Percentiles rank a stretch among this genome's conserved stretches.
phyloP scores from a whole-genome alignment of 768 basidiomycete species.

The Amanita muscaria region DNA sequence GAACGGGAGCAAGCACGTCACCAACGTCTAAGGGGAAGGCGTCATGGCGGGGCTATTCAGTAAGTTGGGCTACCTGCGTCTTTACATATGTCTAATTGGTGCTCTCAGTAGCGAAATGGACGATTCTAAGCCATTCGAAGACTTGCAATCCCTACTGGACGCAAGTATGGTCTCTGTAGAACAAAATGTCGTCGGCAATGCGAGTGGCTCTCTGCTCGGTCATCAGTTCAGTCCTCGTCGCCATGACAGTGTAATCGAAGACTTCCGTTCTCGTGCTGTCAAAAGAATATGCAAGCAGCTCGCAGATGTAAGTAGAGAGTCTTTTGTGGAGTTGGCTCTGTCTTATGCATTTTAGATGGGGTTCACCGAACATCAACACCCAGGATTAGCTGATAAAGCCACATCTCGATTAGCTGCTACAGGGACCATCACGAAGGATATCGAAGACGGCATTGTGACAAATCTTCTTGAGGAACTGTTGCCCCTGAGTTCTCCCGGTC shows the following conservation, averaged over 20 bases:
- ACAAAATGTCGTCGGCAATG: constrained; percentile 50
- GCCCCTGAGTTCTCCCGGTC: constrained; percentile 23
- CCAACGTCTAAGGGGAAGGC: constrained; percentile 32
- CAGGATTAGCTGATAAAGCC: constrained; percentile 42
- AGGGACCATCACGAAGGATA: constrained; percentile 38
- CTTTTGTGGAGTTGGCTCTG: constrained; percentile 6
- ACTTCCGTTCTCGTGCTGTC: constrained; percentile 31
- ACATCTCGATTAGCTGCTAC: constrained; percentile 37
- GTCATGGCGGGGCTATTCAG: constrained; percentile 15
- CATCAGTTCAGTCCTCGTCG: constrained; percentile 16
- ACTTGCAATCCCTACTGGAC: not conserved
- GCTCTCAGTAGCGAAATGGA: not conserved
- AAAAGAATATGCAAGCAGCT: constrained; percentile 49
- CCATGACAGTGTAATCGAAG: constrained; percentile 20
- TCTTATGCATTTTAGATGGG: constrained; percentile 47
- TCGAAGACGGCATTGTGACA: constrained; percentile 60
- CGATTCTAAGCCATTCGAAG: constrained; percentile 4
- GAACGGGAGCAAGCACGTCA: constrained; percentile 37
- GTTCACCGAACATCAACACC: constrained; percentile 52
- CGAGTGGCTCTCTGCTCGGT: constrained; percentile 39
- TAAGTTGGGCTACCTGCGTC: not conserved
- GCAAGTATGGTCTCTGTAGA: not conserved
- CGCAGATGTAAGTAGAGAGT: constrained; percentile 44
- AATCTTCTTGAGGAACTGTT: constrained; percentile 52
- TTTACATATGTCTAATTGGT: not conserved